phyloP scores from a whole-genome alignment of 352 stramenopile species.

The Globisporangium barbulae region DNA sequence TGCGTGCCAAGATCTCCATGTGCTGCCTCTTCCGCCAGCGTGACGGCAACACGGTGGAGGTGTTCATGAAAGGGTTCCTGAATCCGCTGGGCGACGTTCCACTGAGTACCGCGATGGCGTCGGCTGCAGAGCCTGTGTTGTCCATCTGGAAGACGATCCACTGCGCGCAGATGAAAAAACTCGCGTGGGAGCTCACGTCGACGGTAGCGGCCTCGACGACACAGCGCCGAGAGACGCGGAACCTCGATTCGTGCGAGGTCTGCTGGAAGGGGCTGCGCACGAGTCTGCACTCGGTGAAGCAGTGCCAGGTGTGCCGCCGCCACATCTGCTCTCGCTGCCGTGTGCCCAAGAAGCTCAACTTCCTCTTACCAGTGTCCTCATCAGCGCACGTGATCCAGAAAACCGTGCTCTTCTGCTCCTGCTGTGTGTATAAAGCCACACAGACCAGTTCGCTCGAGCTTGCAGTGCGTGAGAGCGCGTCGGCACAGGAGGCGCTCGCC shows the following conservation, averaged over 20 bases:
- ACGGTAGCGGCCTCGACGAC: background rate
- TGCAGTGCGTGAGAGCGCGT: slow-evolving; percentile 23
- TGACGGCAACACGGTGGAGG: background rate
- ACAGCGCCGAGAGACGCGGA: background rate
- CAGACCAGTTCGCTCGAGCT: slow-evolving; percentile 22
- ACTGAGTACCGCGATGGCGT: slow-evolving; percentile 13
- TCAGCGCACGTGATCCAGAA: slow-evolving; percentile 14
- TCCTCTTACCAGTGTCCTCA: slow-evolving; percentile 3
- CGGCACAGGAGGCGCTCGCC: slow-evolving; percentile 18
- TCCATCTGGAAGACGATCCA: slow-evolving; percentile 12
- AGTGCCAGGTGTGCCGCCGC: slow-evolving; percentile 2
- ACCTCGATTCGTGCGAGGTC: slow-evolving; percentile 1
- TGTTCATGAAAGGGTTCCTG: slow-evolving; percentile 7
- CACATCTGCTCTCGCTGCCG: slow-evolving; percentile 11
- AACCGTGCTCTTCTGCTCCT: slow-evolving; percentile 27
- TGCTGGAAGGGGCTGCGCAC: slow-evolving; percentile 3
- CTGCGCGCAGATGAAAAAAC: slow-evolving; percentile 66
- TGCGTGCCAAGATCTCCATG: slow-evolving; percentile 14
- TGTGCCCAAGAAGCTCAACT: slow-evolving; percentile 15
- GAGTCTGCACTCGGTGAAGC: slow-evolving; percentile 3
- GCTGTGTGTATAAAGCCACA: slow-evolving; percentile 21
- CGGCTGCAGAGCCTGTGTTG: slow-evolving; percentile 4
- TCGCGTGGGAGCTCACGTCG: slow-evolving; percentile 34
- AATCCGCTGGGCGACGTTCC: slow-evolving; percentile 10
- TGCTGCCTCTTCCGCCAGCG: slow-evolving; percentile 13